These are phyloP conservation scores for Ichthyophthirius multifiliis DNA, from an alignment of 169 alveolate genomes.

Conservation along the genomic window DNA sequence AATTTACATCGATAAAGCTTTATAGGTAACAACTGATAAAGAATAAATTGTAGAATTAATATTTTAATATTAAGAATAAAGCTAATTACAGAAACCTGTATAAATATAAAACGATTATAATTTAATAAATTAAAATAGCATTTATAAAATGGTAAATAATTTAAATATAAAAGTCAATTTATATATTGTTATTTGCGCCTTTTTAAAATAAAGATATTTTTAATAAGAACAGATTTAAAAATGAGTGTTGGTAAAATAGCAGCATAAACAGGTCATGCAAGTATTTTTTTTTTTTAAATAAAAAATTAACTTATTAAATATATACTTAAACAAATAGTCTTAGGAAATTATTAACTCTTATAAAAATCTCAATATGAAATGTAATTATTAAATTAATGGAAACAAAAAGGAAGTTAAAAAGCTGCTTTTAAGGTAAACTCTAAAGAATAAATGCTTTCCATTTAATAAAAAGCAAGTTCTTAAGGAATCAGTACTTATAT, in stretches of 20 bases:
- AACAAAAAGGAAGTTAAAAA: slow-evolving; percentile 38
- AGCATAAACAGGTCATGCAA: slow-evolving; percentile 63
- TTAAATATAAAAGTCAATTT: neutral
- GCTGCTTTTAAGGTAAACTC: slow-evolving; percentile 40
- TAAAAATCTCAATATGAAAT: neutral
- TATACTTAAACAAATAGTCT: neutral
- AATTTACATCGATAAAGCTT: slow-evolving; percentile 13
- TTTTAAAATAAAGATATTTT: slow-evolving; percentile 19
- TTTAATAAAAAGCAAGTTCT: slow-evolving; percentile 22
- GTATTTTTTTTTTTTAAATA: no score
- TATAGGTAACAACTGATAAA: slow-evolving; percentile 13
- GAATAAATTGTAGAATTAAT: slow-evolving; percentile 37
- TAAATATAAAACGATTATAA: no score
- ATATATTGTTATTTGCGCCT: no score
- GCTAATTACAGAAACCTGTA: no score
- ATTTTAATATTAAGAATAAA: neutral
- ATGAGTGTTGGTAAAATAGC: slow-evolving; percentile 64
- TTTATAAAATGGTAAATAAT: slow-evolving; percentile 32
- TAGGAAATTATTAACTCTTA: slow-evolving; percentile 48
- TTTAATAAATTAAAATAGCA: no score
- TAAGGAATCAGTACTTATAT: slow-evolving; percentile 22
- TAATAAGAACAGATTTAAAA: slow-evolving; percentile 48
- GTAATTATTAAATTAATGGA: slow-evolving; percentile 35
- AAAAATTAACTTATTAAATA: no score
- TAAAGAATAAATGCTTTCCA: slow-evolving; percentile 11